Conservation (phyloP, 1,139 yeast genomes). For the Torulaspora globosa region DNA sequence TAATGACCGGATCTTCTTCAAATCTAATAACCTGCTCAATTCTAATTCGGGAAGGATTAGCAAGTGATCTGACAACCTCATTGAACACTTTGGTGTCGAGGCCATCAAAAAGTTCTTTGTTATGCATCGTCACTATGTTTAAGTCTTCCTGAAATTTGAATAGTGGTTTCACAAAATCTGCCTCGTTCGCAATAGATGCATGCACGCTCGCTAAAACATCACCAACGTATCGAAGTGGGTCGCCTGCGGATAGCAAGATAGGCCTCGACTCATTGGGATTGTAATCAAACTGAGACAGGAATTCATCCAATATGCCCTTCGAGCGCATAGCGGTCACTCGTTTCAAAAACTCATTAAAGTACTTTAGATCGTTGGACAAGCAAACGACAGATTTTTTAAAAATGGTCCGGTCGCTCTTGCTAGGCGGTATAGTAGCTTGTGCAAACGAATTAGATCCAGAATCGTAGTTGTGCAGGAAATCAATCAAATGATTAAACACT, state of each 20-base stretch:
- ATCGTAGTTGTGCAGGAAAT: slow-evolving; percentile 34
- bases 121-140: slow-evolving; percentile 30
- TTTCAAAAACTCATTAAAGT: slow-evolving; percentile 50
- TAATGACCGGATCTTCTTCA: slow-evolving; percentile 54
- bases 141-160: slow-evolving; percentile 44
- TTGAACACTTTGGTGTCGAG: slow-evolving; percentile 35
- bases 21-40: slow-evolving; percentile 66
- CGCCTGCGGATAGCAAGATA: slow-evolving; percentile 65
- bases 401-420: slow-evolving; percentile 23
- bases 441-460: slow-evolving; percentile 18
- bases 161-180: slow-evolving; percentile 62
- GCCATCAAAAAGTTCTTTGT: slow-evolving; percentile 29
- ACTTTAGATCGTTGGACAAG: slow-evolving; percentile 38
- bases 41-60: slow-evolving; percentile 49
- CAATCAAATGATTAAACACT: slow-evolving; percentile 37
- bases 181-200: slow-evolving; percentile 82
- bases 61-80: slow-evolving; percentile 47
- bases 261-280: slow-evolving; percentile 41
- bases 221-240: slow-evolving; percentile 77
- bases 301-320: slow-evolving; percentile 54
- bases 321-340: slow-evolving; percentile 60
- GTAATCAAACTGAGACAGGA: slow-evolving; percentile 48
- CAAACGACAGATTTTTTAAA: slow-evolving; percentile 34
- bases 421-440: slow-evolving; percentile 24
- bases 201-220: slow-evolving; percentile 89